Evolutionary conservation across 352 stramenopile genomes (phyloP).

Genomic region (Plasmopara muralis): DNA sequence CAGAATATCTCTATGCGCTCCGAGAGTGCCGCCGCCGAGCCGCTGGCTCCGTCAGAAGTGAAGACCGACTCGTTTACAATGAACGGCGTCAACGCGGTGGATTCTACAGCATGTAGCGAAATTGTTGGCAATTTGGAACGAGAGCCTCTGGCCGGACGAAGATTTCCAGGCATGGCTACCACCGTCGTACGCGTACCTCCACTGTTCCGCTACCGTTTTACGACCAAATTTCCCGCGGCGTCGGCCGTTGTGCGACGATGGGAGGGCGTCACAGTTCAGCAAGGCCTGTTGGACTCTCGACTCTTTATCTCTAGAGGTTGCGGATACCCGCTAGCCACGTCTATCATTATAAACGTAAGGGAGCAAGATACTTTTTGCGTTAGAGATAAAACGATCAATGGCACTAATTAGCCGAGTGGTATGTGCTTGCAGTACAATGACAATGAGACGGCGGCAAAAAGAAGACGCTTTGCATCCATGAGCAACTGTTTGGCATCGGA

Average conservation of each 20-base stretch:
- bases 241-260: slow-evolving; percentile 76
- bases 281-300: slow-evolving; percentile 59
- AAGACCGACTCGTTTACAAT: slow-evolving; percentile 3
- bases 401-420: not conserved
- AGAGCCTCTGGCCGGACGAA: slow-evolving; percentile 53
- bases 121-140: slow-evolving; percentile 14
- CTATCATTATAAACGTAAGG: slow-evolving; percentile 70
- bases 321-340: slow-evolving; percentile 77
- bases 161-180: slow-evolving; percentile 60
- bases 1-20: slow-evolving; percentile 83
- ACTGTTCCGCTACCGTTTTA: slow-evolving; percentile 70
- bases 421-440: slow-evolving; percentile 57
- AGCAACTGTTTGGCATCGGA: slow-evolving; percentile 35
- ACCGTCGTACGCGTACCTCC: slow-evolving; percentile 57
- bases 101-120: not conserved
- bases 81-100: slow-evolving; percentile 1
- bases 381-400: too few species aligned
- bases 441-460: slow-evolving; percentile 45
- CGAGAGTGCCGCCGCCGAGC: slow-evolving; percentile 24
- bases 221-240: slow-evolving; percentile 65
- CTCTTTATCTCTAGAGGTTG: slow-evolving; percentile 79
- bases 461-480: slow-evolving; percentile 52
- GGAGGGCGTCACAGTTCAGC: slow-evolving; percentile 55
- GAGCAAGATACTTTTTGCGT: not conserved
- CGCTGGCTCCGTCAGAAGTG: slow-evolving; percentile 5